Base-by-base conservation (phyloP, 805 yeast species). In the Yamadazyma sp. region DNA sequence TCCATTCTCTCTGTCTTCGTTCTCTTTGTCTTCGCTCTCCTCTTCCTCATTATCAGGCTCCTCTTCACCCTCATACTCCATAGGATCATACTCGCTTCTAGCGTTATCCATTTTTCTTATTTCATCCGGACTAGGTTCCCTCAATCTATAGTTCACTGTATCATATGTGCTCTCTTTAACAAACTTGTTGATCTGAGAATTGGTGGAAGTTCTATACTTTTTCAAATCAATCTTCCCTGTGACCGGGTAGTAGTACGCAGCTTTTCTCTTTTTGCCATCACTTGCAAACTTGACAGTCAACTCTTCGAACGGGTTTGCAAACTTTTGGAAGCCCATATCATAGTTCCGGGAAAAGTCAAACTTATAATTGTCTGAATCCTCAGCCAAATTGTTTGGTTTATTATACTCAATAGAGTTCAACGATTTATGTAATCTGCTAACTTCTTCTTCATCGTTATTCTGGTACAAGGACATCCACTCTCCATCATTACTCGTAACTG, bases 181-280 rank as follows among this genome's bases (percentile, higher is more conserved):
- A 35, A 74, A 73, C 22, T 77, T 74, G 46, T 74, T 75, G 46
- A 78, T 63, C 37, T 69, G 72, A n/a, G 64, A 52, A 47, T 68
- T 74, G 32, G 78, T 70, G 25, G 78, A 82, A 10, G 88, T 78
- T 60, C 96, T 79, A 57, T 95, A 80, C 57, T 91, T 83, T 66
- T 85, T 88, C 55, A 93, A 77, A 48, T 83, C 93, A 28, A 87
- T 73, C 49, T 82, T 80, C 23, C 90, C 88, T 10, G 75, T 67
- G 12, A 91, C 66, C 6, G 97, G 96, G 42, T 84, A 78, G 57
- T 84, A 93, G 50, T 73, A 76, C 3, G 88, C 95, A 6, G 77
- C 70, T 17, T 68, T 63, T 21, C 76, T 61, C 32, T 74, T 75
- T 35, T 68, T 72, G 5, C 70, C 57, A 11, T 44, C 44, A 17